A percentile compares a stretch with the other conserved stretches of the same genome.
Conservation (phyloP, 139 green algal species). For the Chlamydomonas schloesseri region DNA sequence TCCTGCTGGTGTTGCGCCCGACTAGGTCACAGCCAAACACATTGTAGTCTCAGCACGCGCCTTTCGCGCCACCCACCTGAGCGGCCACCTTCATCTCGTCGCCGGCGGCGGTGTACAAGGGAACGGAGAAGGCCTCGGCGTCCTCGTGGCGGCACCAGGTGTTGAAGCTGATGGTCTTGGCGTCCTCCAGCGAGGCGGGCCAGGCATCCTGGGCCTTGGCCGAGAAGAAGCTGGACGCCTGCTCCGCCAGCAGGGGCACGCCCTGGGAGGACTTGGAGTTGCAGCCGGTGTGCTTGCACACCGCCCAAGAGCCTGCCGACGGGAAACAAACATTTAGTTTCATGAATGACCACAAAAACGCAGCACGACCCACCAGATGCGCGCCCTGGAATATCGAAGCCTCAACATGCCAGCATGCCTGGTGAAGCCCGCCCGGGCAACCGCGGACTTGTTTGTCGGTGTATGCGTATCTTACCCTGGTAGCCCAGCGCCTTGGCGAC, state of each 20-base stretch:
- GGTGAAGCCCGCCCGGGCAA: too few species aligned
- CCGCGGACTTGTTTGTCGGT: background rate
- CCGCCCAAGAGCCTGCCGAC: background rate
- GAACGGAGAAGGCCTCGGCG: background rate
- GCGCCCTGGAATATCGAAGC: too few species aligned
- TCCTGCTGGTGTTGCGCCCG: too few species aligned
- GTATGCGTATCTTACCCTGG: background rate
- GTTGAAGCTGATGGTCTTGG: background rate
- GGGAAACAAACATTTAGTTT: background rate
- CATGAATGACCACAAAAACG: background rate
- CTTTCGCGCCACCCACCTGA: background rate
- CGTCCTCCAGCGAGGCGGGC: slow-evolving; percentile 1
- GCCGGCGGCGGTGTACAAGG: background rate
- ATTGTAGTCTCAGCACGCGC: too few species aligned
- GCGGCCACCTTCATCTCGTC: background rate
- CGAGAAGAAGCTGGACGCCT: slow-evolving; percentile 4
- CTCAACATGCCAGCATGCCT: too few species aligned
- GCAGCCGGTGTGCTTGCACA: background rate
- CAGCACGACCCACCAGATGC: too few species aligned
- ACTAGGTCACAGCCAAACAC: too few species aligned
- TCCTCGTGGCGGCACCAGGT: slow-evolving; percentile 9
- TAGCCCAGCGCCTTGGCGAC: background rate
- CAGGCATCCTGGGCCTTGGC: background rate
- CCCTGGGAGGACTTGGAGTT: background rate
- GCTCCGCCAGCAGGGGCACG: background rate